phyloP scores from a whole-genome alignment of 139 green algal species.

The Gonium pectorale region DNA sequence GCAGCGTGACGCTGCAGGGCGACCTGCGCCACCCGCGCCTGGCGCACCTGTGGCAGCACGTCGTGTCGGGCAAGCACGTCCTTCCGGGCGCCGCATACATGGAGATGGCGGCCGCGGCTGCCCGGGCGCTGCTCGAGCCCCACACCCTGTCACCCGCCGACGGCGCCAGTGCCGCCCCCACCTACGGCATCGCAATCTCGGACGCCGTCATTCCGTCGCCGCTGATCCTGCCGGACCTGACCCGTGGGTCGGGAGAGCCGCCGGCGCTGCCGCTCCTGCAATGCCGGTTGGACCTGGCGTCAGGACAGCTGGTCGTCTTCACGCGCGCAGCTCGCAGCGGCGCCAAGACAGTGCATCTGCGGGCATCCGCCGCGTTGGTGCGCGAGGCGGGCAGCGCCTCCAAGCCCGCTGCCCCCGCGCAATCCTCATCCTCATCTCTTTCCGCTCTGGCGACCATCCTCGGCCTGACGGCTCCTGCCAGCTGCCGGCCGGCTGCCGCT shows the following conservation, averaged over 20 bases:
- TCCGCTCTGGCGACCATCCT: not conserved
- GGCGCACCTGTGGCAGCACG: slow-evolving; percentile 63
- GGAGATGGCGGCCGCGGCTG: slow-evolving; percentile 65
- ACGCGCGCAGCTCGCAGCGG: not conserved
- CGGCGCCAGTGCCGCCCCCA: not conserved
- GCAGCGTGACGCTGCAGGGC: slow-evolving; percentile 24
- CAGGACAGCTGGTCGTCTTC: slow-evolving; percentile 10
- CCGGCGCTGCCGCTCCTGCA: not conserved
- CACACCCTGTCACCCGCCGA: not conserved
- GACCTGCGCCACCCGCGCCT: slow-evolving; percentile 40
- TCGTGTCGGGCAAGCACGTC: slow-evolving; percentile 41
- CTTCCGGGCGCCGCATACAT: slow-evolving; percentile 61
- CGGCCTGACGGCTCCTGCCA: not conserved
- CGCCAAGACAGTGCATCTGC: not conserved
- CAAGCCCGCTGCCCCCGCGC: no score
- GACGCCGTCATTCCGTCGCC: slow-evolving; percentile 51
- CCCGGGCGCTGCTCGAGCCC: not conserved
- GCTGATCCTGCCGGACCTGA: slow-evolving; percentile 50
- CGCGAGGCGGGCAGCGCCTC: not conserved
- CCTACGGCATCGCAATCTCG: not conserved
- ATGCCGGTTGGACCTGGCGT: slow-evolving; percentile 11
- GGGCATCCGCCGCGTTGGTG: not conserved
- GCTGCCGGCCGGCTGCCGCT: not conserved
- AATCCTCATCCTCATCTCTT: no score
- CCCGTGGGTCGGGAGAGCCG: not conserved